Base-by-base conservation (phyloP, 1,139 yeast genomes). In the Saccharomyces hybrid region DNA sequence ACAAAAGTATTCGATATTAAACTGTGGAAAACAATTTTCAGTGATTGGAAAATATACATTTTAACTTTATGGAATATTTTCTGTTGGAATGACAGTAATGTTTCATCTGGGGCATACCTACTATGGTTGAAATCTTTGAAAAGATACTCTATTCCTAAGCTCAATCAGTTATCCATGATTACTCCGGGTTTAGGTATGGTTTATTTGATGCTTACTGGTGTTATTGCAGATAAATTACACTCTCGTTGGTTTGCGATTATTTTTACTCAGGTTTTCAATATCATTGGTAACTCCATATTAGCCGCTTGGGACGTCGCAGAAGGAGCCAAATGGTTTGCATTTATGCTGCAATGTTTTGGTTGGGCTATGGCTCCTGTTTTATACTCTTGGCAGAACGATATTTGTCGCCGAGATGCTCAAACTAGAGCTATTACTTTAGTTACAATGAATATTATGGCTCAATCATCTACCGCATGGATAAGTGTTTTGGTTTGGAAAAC, bases 61-160 rank as follows among this genome's bases (percentile, higher is more conserved):
- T 71, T 81, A 56, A 63, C 76, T 7, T 63, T 78, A 34, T 81
- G 83, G 82, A 77, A 80, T 61, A 71, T 80, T 44, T 78, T 83
- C 67, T 82, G 84, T 63, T 84, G 88, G 88, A 81, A 81, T 66
- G 80, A 80, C 67, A 74, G 71, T 56, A 79, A 75, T 61, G 77
- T 78, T 20, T 64, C 76, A 2, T 72, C 78, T 6, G 84, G 88
- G 49, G 72, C 76, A 23, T 83, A 81, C 65, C 71, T 79, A 16
- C 69, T 80, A 52, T 80, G 84, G 83, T 70, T 80, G 53, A 74
- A 78, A 61, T 76, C 81, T 14, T 69, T 77, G 42, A 63, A 70
- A 44, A 70, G 73, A 52, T 81, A 72, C 60, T 55, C 72, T 1
- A 68, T 71, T 20, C 72, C 74, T 2, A 70, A 73, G 59, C 65